These are phyloP conservation scores for Paramecium caudatum DNA, from an alignment of 73 alveolate species.

Conservation along the genomic window DNA sequence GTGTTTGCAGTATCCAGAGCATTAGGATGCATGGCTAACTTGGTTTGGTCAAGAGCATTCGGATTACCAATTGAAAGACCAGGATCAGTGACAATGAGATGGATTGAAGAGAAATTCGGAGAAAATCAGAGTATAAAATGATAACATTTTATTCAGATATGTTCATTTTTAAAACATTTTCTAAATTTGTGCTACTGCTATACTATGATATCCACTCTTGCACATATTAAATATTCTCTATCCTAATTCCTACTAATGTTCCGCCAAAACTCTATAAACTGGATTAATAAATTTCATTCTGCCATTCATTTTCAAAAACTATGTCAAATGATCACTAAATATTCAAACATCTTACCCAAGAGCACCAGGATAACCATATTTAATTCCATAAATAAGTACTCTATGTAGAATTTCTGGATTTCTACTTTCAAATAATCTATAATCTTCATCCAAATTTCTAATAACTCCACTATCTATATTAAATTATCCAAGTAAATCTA, in stretches of 20 bases:
- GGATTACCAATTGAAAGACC: constrained; percentile 96
- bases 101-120: constrained; percentile 71
- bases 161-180: constrained; percentile 11
- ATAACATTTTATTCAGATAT: not conserved
- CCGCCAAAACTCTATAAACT: constrained; percentile 80
- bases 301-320: constrained; percentile 77
- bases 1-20: constrained; percentile 96
- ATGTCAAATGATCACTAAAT: constrained; percentile 11
- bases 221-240: not conserved
- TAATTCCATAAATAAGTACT: constrained; percentile 10
- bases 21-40: constrained; percentile 91
- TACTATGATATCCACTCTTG: constrained; percentile 53
- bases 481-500: constrained; percentile 3
- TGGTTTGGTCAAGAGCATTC: constrained; percentile 93
- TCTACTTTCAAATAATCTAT: not conserved
- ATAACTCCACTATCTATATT: not conserved
- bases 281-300: constrained; percentile 91
- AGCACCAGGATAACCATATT: not conserved
- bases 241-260: not conserved
- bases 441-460: constrained; percentile 24
- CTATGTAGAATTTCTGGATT: constrained; percentile 58
- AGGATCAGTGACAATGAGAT: constrained; percentile 66
- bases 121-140: constrained; percentile 28
- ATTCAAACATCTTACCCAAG: not conserved
- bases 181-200: constrained; percentile 31